These are phyloP conservation scores for Colletotrichum tropicicola DNA, from an alignment of 2,329 filamentous ascomycete species.

Conservation along the genomic window DNA sequence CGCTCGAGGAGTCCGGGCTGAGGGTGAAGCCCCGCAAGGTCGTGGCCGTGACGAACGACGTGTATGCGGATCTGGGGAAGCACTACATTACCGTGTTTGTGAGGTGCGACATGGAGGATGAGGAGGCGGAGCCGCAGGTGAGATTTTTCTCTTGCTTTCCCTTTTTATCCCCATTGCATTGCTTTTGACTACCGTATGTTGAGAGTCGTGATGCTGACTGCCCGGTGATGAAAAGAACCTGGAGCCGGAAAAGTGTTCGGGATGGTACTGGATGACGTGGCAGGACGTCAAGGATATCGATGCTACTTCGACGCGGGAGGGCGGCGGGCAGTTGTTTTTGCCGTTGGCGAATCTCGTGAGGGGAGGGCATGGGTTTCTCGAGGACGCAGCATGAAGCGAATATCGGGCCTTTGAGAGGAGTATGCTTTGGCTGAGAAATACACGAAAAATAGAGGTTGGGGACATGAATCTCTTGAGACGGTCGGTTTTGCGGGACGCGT, in stretches of 20 bases:
- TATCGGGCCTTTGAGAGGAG: no score
- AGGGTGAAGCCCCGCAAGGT: constrained; percentile 60
- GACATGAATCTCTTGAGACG: no score
- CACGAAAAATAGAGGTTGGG: no score
- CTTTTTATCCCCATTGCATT: background rate
- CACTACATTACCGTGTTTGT: constrained; percentile 83
- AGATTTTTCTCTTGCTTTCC: constrained; percentile 28
- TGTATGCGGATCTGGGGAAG: constrained; percentile 67
- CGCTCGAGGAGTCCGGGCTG: constrained; percentile 76
- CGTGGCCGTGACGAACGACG: constrained; percentile 71
- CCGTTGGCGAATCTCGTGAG: constrained; percentile 42
- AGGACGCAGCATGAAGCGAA: background rate
- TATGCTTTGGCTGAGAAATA: no score
- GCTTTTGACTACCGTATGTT: background rate
- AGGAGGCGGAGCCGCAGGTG: constrained; percentile 61
- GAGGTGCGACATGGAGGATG: constrained; percentile 57
- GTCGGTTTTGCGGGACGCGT: no score
- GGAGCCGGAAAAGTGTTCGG: constrained; percentile 61
- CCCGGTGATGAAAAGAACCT: constrained; percentile 38
- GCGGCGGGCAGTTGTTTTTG: constrained; percentile 40
- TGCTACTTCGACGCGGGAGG: background rate
- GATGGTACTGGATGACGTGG: constrained; percentile 59
- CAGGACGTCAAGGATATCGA: constrained; percentile 44
- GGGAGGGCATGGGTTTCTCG: constrained; percentile 32
- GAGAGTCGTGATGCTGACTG: background rate